These are phyloP conservation scores for Solanum dulcamara DNA, from an alignment of 257 asterid species.

Conservation along the genomic window DNA sequence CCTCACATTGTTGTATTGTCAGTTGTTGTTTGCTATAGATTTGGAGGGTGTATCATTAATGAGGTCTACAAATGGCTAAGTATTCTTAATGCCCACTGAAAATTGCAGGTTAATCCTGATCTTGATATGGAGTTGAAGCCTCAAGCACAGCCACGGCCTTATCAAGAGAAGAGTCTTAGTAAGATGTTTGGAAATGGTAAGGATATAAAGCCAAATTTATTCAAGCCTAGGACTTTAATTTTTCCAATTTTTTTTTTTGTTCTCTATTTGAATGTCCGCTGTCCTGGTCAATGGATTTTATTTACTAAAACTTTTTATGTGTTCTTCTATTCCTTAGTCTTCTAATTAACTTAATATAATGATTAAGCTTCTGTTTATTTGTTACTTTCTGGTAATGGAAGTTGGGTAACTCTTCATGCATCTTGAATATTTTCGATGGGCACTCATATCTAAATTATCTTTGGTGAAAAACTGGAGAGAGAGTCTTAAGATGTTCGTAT, in stretches of 20 bases:
- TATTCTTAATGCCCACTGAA: neutral
- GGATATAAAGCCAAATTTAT: conserved; percentile 1
- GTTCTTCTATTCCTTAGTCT: neutral
- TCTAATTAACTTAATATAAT: neutral
- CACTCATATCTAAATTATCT: neutral
- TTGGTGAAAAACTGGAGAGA: neutral
- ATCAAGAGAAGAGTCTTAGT: conserved; percentile 97
- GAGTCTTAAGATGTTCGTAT: neutral
- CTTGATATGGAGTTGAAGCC: conserved; percentile 97
- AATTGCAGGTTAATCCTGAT: conserved; percentile 84
- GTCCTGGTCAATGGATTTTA: neutral
- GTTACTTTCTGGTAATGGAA: neutral
- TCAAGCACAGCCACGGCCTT: conserved; percentile 97
- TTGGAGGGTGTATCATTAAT: neutral
- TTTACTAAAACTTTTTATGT: neutral
- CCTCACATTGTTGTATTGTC: neutral
- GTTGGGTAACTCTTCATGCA: neutral
- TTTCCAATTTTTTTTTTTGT: neutral
- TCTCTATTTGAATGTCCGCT: neutral
- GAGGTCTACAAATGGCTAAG: neutral
- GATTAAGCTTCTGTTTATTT: neutral
- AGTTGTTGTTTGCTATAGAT: neutral
- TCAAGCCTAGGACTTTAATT: neutral
- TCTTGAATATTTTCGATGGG: neutral
- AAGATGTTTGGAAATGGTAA: conserved; percentile 96